Conservation (phyloP, 1,284 basidiomycete genomes). For the Thecaphora thlaspeos region DNA sequence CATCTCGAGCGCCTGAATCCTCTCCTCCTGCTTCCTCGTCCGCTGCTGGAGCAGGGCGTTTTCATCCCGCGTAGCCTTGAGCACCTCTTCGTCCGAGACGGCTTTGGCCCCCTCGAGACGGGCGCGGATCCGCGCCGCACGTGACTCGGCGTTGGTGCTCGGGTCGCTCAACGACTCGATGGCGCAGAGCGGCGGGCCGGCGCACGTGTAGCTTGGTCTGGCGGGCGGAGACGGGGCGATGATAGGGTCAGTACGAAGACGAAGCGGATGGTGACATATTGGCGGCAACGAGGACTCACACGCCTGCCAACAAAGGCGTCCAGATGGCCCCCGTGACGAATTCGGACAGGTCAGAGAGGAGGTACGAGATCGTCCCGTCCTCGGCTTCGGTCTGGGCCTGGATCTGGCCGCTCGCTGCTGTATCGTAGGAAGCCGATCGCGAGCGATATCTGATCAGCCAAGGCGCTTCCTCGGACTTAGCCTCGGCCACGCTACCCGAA, state of each 20-base stretch:
- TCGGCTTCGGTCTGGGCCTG: not conserved
- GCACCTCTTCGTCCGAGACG: conserved; percentile 1
- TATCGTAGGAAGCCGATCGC: too few relatives aligned
- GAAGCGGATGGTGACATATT: too few relatives aligned
- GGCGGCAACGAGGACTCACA: too few relatives aligned
- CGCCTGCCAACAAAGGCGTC: not conserved
- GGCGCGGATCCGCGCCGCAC: not conserved
- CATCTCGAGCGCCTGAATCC: conserved; percentile 1
- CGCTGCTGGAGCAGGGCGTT: conserved; percentile 2
- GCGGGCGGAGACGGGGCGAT: too few relatives aligned
- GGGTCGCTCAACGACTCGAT: not conserved
- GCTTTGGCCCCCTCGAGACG: conserved; percentile 5
- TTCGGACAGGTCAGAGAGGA: not conserved
- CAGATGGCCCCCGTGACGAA: not conserved
- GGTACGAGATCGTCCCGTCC: not conserved
- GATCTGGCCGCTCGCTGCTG: too few relatives aligned
- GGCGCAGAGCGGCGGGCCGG: conserved; percentile 4
- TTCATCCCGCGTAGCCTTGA: conserved; percentile 3
- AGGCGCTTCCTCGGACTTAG: too few relatives aligned
- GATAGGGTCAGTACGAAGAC: too few relatives aligned
- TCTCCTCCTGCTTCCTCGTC: not conserved
- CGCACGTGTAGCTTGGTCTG: conserved; percentile 2
- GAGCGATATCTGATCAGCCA: too few relatives aligned
- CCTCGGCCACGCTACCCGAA: too few relatives aligned
- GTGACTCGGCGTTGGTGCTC: not conserved